Base-by-base conservation (phyloP, 257 asterid genomes). In the Lavandula angustifolia region DNA sequence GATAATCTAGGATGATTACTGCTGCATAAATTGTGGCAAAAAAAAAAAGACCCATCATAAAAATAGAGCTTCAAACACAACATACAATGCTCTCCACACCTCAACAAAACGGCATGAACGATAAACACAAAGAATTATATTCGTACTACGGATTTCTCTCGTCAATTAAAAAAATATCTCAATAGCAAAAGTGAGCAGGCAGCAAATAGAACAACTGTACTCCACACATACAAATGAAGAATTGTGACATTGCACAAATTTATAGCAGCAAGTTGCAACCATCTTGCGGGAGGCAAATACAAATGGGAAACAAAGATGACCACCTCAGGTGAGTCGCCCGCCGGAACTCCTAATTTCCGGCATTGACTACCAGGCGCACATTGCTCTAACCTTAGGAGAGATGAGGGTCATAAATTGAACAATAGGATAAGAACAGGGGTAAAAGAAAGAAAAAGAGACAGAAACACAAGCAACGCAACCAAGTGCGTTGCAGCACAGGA, bases 321-420 rank as follows among this genome's bases (percentile, higher is more conserved):
- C 96, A 88, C 96, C 96, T 88, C 96, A 65, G 98, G 90, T 63
- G 77, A 83, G 86, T 74, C 90, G 66, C 75, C 27, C 35, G 75
- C 91, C 87, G 75, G 79, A 74, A 74, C 54, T 66, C 69, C 69
- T 66, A 76, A 57, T 71, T 75, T 66, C 76, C 35, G 81, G 83
- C 79, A 66, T 73, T 61, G 85, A 83, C 95, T 71, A 80, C 98
- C 95, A 91, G 98, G 95, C 73, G 96, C 95, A 71, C 73, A 66
- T 52, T 62, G 65, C 82, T 57, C 83, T 65, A 79, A 70, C 64
- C 70, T 72, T 65, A 69, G 54, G 62, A 68, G 72, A 69, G 69
- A 69, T 57, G 46, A 48, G 17, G 54, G 51, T 44, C 62, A 13
- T 4, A n/a, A 44, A 68, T 54, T 69, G 27, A 22, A 22, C 27